A percentile compares a stretch with the other conserved stretches of the same genome.
Conservation (phyloP, 1,139 yeast species). For the Diutina mesorugosa region DNA sequence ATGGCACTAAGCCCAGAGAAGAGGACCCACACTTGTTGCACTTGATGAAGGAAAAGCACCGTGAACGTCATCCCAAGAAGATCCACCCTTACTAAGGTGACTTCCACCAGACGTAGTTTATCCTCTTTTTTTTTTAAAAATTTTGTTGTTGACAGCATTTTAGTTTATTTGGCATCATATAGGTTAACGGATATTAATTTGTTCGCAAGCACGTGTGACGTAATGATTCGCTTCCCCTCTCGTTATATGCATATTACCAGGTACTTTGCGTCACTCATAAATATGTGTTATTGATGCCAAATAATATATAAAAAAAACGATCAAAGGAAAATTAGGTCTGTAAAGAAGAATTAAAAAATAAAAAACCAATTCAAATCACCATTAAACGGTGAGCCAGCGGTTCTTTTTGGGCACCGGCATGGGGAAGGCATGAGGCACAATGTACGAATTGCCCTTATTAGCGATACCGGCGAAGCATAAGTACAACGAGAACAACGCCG, state of each 20-base stretch:
- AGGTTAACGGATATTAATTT: too few relatives aligned
- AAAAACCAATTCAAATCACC: neutral
- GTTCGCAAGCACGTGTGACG: neutral
- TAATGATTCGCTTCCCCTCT: neutral
- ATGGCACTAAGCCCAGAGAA: neutral
- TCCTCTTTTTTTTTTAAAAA: too few relatives aligned
- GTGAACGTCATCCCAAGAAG: too few relatives aligned
- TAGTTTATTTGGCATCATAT: neutral
- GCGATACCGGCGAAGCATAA: slow-evolving; percentile 24
- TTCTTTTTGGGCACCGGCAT: neutral
- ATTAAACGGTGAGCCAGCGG: neutral
- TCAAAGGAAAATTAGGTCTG: neutral
- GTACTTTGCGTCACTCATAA: neutral
- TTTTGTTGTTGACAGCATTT: neutral
- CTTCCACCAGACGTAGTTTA: too few relatives aligned
- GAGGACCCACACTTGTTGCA: neutral
- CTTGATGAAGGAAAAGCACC: neutral
- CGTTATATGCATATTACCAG: neutral
- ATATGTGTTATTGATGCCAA: neutral
- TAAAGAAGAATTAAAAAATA: neutral
- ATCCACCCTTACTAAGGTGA: too few relatives aligned
- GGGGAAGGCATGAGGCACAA: slow-evolving; percentile 13
- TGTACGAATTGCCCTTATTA: slow-evolving; percentile 16
- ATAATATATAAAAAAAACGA: neutral
- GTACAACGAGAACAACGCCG: slow-evolving; percentile 31